Evolutionary conservation across 1,284 basidiomycete genomes (phyloP).

Genomic region (Ustilago trichophora): DNA sequence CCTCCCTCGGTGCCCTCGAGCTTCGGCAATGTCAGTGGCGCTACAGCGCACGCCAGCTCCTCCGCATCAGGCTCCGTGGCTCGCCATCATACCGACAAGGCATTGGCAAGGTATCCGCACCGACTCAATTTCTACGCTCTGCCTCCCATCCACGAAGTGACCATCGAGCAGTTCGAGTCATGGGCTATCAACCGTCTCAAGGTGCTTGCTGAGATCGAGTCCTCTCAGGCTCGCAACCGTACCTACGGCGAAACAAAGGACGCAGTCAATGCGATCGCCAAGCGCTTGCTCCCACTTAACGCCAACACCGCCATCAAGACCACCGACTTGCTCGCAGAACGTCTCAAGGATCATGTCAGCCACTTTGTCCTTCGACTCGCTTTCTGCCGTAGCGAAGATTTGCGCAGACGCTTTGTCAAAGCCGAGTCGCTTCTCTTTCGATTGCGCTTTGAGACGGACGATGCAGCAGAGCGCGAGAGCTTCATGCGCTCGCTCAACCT

Average conservation of each 20-base stretch:
- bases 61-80: constrained; percentile 36
- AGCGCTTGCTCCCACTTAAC: constrained; percentile 78
- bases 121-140: constrained; percentile 74
- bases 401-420: constrained; percentile 87
- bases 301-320: constrained; percentile 71
- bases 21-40: constrained; percentile 24
- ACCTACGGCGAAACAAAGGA: constrained; percentile 78
- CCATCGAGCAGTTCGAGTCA: constrained; percentile 93
- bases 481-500: constrained; percentile 83
- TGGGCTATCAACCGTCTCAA: constrained; percentile 86
- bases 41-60: constrained; percentile 16
- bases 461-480: constrained; percentile 72
- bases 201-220: constrained; percentile 93
- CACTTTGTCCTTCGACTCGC: constrained; percentile 95
- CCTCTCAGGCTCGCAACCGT: constrained; percentile 84
- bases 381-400: constrained; percentile 93
- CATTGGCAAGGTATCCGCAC: constrained; percentile 48
- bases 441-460: constrained; percentile 81
- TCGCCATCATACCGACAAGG: constrained; percentile 35
- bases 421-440: constrained; percentile 87
- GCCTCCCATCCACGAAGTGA: constrained; percentile 89
- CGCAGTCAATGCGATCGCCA: constrained; percentile 73
- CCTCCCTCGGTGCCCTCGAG: constrained; percentile 33
- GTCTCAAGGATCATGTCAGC: constrained; percentile 86
- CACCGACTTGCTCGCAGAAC: constrained; percentile 72